phyloP scores from a whole-genome alignment of 768 basidiomycete genomes.

The Guyanaporus albipodus region DNA sequence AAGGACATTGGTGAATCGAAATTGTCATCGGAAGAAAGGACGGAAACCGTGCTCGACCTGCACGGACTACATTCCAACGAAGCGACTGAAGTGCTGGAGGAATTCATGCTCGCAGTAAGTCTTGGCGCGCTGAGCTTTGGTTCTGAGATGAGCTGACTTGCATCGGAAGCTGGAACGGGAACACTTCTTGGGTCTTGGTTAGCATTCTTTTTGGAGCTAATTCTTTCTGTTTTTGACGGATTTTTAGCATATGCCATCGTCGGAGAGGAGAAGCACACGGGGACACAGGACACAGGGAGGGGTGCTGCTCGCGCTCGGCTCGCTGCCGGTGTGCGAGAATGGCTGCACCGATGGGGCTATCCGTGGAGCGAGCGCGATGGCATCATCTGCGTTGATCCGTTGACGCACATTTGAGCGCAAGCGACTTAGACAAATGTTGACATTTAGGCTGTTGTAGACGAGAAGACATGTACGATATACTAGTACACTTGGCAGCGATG shows the following conservation, averaged over 20 bases:
- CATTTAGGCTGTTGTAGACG: not conserved
- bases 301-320: conserved; percentile 82
- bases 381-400: conserved; percentile 80
- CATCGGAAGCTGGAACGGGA: conserved; percentile 72
- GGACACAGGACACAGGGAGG: conserved; percentile 77
- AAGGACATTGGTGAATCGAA: conserved; percentile 49
- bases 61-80: conserved; percentile 95
- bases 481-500: not conserved
- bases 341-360: conserved; percentile 92
- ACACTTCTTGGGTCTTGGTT: conserved; percentile 82
- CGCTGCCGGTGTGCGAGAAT: conserved; percentile 83
- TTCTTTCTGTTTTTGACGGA: conserved; percentile 6
- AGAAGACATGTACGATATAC: conserved; percentile 9
- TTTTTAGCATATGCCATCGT: conserved; percentile 78
- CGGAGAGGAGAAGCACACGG: conserved; percentile 95
- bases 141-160: conserved; percentile 11
- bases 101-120: conserved; percentile 81
- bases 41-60: conserved; percentile 81
- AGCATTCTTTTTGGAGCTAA: conserved; percentile 22
- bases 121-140: not conserved
- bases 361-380: conserved; percentile 94
- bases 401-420: conserved; percentile 57
- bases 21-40: conserved; percentile 80
- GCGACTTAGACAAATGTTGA: conserved; percentile 8
- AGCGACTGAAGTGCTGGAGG: conserved; percentile 85